Percentiles rank a stretch among this genome's conserved stretches.
phyloP scores from a whole-genome alignment of 2,329 filamentous ascomycete genomes.

The Diaporthe ampelina region DNA sequence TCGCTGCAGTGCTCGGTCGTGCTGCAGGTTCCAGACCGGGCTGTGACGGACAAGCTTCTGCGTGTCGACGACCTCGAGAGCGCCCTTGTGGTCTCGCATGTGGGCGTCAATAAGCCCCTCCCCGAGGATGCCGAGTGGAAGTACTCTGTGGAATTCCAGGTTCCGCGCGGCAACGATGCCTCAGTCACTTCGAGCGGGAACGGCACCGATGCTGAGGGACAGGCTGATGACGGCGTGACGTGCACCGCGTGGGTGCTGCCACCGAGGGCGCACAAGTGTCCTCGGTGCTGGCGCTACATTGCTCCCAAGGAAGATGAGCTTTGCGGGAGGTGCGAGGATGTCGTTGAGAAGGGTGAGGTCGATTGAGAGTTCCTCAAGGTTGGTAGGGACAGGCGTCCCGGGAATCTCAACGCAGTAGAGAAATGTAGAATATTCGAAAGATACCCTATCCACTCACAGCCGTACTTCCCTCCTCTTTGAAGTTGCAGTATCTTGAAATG shows the following conservation, averaged over 20 bases:
- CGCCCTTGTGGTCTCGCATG: slow-evolving; percentile 79
- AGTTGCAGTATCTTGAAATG: neutral
- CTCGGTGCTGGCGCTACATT: slow-evolving; percentile 89
- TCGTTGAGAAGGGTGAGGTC: slow-evolving; percentile 59
- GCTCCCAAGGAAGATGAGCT: slow-evolving; percentile 75
- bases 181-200: neutral
- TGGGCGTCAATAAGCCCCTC: slow-evolving; percentile 60
- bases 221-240: slow-evolving; percentile 44
- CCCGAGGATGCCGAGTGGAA: slow-evolving; percentile 54
- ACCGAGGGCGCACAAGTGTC: slow-evolving; percentile 77
- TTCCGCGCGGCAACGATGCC: slow-evolving; percentile 40
- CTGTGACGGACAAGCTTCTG: slow-evolving; percentile 52
- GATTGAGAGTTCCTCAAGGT: neutral
- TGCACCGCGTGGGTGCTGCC: slow-evolving; percentile 62
- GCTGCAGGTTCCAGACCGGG: slow-evolving; percentile 60
- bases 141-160: slow-evolving; percentile 59
- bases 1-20: slow-evolving; percentile 83
- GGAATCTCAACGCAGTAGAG: neutral
- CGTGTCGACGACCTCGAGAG: slow-evolving; percentile 68
- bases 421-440: slow-evolving; percentile 5
- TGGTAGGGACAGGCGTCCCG: neutral
- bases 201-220: neutral
- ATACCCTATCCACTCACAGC: slow-evolving; percentile 27
- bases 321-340: slow-evolving; percentile 80
- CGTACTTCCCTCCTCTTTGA: too few relatives aligned